Conservation (phyloP, 345 rosid species). For the Eucalyptus grandis region DNA sequence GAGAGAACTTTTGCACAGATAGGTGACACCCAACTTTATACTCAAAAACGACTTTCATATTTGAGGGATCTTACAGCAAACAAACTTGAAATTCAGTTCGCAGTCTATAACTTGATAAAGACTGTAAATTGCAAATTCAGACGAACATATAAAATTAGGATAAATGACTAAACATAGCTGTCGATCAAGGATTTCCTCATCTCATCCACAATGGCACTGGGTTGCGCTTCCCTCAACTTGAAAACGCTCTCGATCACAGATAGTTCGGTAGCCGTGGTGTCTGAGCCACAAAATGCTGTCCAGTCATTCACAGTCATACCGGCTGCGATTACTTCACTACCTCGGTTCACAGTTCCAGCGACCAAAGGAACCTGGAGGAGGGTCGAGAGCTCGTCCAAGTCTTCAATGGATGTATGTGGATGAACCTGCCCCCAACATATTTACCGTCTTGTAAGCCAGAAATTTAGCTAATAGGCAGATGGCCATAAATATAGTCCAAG, state of each 20-base stretch:
- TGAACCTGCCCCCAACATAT: constrained; percentile 48
- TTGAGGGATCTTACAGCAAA: background rate
- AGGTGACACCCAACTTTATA: background rate
- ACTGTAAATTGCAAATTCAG: background rate
- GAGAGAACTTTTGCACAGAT: background rate
- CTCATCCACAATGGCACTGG: constrained; percentile 70
- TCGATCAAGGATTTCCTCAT: constrained; percentile 91
- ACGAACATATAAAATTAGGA: background rate
- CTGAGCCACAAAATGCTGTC: constrained; percentile 85
- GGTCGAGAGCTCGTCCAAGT: constrained; percentile 85
- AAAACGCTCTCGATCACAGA: constrained; percentile 85
- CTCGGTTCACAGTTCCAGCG: constrained; percentile 82
- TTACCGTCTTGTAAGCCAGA: background rate
- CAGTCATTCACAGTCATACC: constrained; percentile 90
- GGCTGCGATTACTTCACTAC: constrained; percentile 76
- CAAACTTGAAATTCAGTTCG: background rate
- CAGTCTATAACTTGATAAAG: background rate
- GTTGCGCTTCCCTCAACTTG: constrained; percentile 90
- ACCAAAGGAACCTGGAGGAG: constrained; percentile 73
- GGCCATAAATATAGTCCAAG: background rate
- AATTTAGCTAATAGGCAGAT: background rate
- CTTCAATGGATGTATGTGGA: constrained; percentile 91
- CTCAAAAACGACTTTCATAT: background rate
- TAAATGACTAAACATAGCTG: constrained; percentile 26
- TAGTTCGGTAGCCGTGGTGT: constrained; percentile 88